Base-by-base conservation (phyloP, 345 rosid species). In the Psidium friedrichsthalianum region DNA sequence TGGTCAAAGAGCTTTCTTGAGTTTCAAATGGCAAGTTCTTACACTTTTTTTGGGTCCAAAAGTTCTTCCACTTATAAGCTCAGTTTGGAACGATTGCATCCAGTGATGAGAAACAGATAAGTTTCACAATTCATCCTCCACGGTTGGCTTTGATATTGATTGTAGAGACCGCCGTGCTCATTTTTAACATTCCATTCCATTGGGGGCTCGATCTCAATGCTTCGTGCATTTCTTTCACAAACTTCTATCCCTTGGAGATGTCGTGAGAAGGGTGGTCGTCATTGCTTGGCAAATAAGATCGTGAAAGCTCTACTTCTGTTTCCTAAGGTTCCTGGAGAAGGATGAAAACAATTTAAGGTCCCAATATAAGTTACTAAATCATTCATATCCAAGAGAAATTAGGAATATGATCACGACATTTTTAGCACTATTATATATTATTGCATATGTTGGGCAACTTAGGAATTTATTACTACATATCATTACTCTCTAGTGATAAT, bases 261-360 rank as follows among this genome's bases (percentile, higher is more conserved):
- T 96, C 97, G 80, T 96, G 98, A 7, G 94, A 91, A 8, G 99
- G 99, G 83, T 94, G 99, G 57, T 96, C 98, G 76, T 96, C 99
- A 25, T 93, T 95, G 32, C 95, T 98, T 6, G 94, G 92, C 10
- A 92, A 86, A 0, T 92, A 86, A 69, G 91, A 36, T 18, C 47
- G 47, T 44, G 47, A 44, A 44, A 95, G 47, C 86, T 95, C 96
- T 94, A 94, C 89, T 96, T 96, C 80, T 93, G 21, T 83, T 92
- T 94, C 87, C 99, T 92, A 15, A 95, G 92, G 89, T 94, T 94
- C 90, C 96, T 95, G 91, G 76, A 64, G 76, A 64, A 64, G 42
- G 76, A 7, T 21, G 32, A 64, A 13, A 7, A 29, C 22, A 61
- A 20, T 29, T 3, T 64, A 42, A 29, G 32, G 29, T 64, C 40